Conservation (phyloP, 2,329 filamentous ascomycete genomes). For the Clarireedia paspali region DNA sequence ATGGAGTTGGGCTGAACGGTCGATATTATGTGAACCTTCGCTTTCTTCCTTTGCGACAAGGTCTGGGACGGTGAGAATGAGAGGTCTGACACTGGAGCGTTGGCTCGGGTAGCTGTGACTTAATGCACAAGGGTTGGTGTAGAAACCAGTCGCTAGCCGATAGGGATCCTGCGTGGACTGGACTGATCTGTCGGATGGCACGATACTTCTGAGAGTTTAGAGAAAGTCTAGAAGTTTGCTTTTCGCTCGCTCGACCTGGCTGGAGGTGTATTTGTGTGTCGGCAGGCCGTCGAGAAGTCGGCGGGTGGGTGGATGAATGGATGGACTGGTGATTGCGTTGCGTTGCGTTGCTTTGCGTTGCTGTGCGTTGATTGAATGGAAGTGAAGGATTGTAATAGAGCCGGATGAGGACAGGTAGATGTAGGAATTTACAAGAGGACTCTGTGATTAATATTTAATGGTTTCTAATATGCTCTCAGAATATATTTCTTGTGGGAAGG, state of each 20-base stretch:
- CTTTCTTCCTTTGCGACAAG: slow-evolving; percentile 20
- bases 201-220: slow-evolving; percentile 3
- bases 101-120: slow-evolving; percentile 20
- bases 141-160: slow-evolving; percentile 18
- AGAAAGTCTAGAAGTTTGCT: background rate
- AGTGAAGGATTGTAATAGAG: background rate
- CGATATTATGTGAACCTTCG: slow-evolving; percentile 14
- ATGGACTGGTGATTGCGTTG: background rate
- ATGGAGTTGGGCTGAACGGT: background rate
- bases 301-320: background rate
- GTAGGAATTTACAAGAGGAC: slow-evolving; percentile 12
- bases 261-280: no score
- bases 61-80: slow-evolving; percentile 22
- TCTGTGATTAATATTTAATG: slow-evolving; percentile 13
- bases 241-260: no score
- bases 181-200: slow-evolving; percentile 14
- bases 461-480: background rate
- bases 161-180: slow-evolving; percentile 20
- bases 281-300: background rate
- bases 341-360: no score
- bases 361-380: background rate
- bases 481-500: slow-evolving; percentile 16
- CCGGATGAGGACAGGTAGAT: slow-evolving; percentile 8
- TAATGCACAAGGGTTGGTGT: slow-evolving; percentile 11
- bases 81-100: slow-evolving; percentile 16